Percentiles rank a stretch among this genome's conserved stretches.
Conservation (phyloP, 345 rosid genomes). For the Arabidopsis suecica region DNA sequence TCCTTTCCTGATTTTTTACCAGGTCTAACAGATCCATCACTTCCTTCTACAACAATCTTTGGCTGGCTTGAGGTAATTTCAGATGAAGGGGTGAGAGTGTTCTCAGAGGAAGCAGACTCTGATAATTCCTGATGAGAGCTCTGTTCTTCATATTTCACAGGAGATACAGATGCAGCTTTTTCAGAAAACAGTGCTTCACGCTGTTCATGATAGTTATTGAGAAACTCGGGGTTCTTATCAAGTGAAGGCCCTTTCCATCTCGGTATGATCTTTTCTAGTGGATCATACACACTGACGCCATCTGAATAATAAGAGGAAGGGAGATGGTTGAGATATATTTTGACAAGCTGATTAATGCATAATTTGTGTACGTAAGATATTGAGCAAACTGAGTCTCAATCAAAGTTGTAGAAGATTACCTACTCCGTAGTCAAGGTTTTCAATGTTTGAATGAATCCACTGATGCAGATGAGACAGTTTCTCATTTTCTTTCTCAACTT, state of each 20-base stretch:
- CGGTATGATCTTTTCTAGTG: slow-evolving; percentile 78
- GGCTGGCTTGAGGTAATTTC: slow-evolving; percentile 46
- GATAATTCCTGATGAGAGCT: slow-evolving; percentile 48
- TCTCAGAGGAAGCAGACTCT: slow-evolving; percentile 42
- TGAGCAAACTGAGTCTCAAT: slow-evolving; percentile 2
- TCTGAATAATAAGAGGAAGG: slow-evolving; percentile 50
- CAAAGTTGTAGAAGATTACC: slow-evolving; percentile 52
- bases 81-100: slow-evolving; percentile 48
- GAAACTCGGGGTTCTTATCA: slow-evolving; percentile 67
- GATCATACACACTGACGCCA: slow-evolving; percentile 83
- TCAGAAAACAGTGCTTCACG: slow-evolving; percentile 54
- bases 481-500: slow-evolving; percentile 79
- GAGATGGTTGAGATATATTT: slow-evolving; percentile 6
- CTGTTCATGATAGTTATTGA: slow-evolving; percentile 56
- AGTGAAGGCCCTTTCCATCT: slow-evolving; percentile 81
- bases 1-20: slow-evolving; percentile 89
- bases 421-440: slow-evolving; percentile 91
- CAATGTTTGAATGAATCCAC: slow-evolving; percentile 85
- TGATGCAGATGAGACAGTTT: slow-evolving; percentile 69
- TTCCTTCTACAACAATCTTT: slow-evolving; percentile 76
- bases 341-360: slow-evolving; percentile 6
- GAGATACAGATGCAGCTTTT: slow-evolving; percentile 48
- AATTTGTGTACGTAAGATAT: neutral
- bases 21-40: slow-evolving; percentile 82
- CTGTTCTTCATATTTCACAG: slow-evolving; percentile 49